Percentiles rank a stretch among this genome's conserved stretches.
Conservation (phyloP, 2,329 filamentous ascomycete genomes). For the Xylaria hypoxylon region DNA sequence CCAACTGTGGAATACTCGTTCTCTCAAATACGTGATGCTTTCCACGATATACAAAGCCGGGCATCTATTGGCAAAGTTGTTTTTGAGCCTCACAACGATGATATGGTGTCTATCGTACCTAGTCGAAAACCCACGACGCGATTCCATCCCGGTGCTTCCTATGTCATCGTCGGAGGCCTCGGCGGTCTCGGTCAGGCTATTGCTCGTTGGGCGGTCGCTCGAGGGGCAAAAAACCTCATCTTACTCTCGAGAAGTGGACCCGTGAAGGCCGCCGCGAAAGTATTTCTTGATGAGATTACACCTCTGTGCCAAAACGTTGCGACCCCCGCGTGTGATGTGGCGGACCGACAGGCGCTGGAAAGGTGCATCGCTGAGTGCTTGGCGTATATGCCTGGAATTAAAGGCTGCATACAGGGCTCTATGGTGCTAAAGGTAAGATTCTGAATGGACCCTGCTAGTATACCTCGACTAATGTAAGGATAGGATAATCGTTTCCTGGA, state of each 20-base stretch:
- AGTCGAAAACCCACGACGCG: conserved; percentile 28
- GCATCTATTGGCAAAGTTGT: conserved; percentile 39
- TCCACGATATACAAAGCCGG: conserved; percentile 41
- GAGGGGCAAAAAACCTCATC: conserved; percentile 30
- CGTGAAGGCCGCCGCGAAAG: conserved; percentile 27
- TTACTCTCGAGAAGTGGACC: conserved; percentile 35
- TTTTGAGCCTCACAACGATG: conserved; percentile 36
- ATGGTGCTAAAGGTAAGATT: conserved; percentile 54
- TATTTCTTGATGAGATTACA: conserved; percentile 43
- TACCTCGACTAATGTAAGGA: conserved; percentile 1
- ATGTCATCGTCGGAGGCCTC: conserved; percentile 48
- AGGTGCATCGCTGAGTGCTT: conserved; percentile 40
- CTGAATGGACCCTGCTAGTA: too few relatives aligned
- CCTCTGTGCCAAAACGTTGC: conserved; percentile 43
- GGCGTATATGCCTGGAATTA: conserved; percentile 52
- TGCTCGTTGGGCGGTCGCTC: conserved; percentile 33
- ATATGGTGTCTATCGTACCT: conserved; percentile 36
- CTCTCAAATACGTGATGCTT: conserved; percentile 36
- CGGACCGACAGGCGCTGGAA: conserved; percentile 47
- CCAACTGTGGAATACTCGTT: conserved; percentile 29
- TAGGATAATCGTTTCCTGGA: conserved; percentile 50
- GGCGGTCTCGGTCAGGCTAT: conserved; percentile 46
- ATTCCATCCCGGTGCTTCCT: conserved; percentile 41
- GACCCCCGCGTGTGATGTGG: conserved; percentile 48
- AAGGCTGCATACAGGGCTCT: conserved; percentile 58